phyloP scores from a whole-genome alignment of 192 early-diverging fungal species.

The Phlyctochytrium bullatum region DNA sequence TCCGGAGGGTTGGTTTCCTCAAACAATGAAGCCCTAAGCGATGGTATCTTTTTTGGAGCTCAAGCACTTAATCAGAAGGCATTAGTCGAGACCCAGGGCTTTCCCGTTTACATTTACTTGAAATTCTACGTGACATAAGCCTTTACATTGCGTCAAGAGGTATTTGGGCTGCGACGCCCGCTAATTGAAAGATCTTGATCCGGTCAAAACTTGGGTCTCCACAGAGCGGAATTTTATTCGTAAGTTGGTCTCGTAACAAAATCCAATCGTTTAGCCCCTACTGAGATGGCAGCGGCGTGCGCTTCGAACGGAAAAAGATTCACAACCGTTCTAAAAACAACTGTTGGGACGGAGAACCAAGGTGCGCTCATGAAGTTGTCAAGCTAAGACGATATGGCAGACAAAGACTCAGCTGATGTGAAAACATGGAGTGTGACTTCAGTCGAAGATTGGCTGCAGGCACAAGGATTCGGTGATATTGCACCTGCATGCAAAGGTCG shows the following conservation, averaged over 20 bases:
- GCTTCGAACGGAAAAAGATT: background rate
- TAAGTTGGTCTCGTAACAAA: conserved; percentile 10
- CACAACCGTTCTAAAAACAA: background rate
- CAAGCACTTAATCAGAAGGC: too few species aligned
- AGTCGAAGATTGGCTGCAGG: background rate
- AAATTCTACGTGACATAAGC: conserved; percentile 24
- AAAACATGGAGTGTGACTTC: too few species aligned
- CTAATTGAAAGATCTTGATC: background rate
- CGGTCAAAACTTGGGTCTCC: conserved; percentile 20
- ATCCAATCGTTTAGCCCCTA: background rate
- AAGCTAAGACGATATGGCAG: background rate
- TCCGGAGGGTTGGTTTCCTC: too few species aligned
- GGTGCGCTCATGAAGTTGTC: too few species aligned
- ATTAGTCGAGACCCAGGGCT: background rate
- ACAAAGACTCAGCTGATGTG: background rate
- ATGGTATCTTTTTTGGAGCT: too few species aligned
- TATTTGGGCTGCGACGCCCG: background rate
- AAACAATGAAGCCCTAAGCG: too few species aligned
- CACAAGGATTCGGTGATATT: background rate
- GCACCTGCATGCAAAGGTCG: background rate
- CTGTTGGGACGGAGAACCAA: too few species aligned
- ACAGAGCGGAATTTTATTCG: conserved; percentile 20
- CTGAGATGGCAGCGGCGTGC: background rate
- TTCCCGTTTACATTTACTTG: conserved; percentile 11
- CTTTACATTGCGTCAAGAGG: conserved; percentile 12